Evolutionary conservation across 1,139 yeast species (phyloP), one percentile per base, ranked within the genome.

Genomic region (Geotrichum fermentans): DNA sequence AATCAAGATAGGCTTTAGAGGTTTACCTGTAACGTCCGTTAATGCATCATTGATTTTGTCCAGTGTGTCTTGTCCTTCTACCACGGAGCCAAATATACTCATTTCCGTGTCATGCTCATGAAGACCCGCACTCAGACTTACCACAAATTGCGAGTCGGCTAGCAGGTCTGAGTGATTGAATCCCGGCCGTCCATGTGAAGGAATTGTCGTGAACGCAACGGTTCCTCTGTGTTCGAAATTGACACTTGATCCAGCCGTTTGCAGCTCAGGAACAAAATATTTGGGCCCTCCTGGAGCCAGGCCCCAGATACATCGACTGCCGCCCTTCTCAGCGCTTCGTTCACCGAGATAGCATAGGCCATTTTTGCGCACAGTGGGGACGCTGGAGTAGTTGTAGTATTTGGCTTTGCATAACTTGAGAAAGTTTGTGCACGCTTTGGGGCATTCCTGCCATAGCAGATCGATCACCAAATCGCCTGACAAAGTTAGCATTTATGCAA

Each of bases 401-500:
- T 78, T 73, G 39, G 69, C 57, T 56, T 76, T 72, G 64, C 85
- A 79, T 14, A 80, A 69, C 55, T 79, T 75, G 41, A 82, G 53
- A 58, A 82, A 81, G 56, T 78, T 78, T 47, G 62, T 63, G 39
- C 75, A 65, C 38, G 73, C 72, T 22, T 57, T 56, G 1, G 75
- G 75, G 2, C 73, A 69, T 2, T 62, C 58, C 10, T 72, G 62
- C 4, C 58, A 53, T 40, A 64, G 59, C 24, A 81, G 60, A 57
- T 82, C 88, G n/a, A 81, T 61, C 11, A 79, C 82, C 14, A 82
- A 44, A 55, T 71, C 73, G 7, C 79, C 77, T 61, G 47, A 24
- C 6, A 22, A 10, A 26, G 29, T 24, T 28, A 24, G 11, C 11
- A 16, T 16, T n/a, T 36, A 22, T 34, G 41, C 24, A 30, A 22